Evolutionary conservation across 306 rosid genomes (phyloP), one percentile per base, ranked within the genome.

Genomic region (Cyclanthera cordifolia): DNA sequence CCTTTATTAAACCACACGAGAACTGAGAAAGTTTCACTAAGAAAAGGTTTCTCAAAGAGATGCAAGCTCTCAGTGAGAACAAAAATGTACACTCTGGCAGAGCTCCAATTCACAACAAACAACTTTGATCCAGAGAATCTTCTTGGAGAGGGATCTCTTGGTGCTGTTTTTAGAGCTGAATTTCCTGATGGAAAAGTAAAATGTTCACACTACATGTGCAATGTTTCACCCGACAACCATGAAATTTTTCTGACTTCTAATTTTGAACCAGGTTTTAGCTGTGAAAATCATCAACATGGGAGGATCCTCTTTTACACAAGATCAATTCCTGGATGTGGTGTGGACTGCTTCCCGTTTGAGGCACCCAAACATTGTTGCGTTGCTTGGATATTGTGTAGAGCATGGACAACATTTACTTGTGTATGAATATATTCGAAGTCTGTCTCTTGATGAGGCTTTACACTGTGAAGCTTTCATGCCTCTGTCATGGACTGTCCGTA

Each of bases 111-210:
- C 53, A 88, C 82, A 30, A 88, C 99, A 46, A 86, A 88, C 86
- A 83, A 82, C 82, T 90, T 90, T 73, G 74, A 74, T 16, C 85
- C 81, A 82, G 80, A 80, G 37, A 86, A 82, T 43, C 84, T 88
- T 79, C 78, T 94, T 8, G 99, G 97, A 15, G 91, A 86, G 66
- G 99, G 99, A 58, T 85, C 95, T 67, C 91, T 94, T 55, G 99
- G 99, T 70, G 79, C 91, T 13, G 91, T 90, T 77, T 94, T 85
- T 80, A 94, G 80, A 77, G 97, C 96, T 25, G 83, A 82, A 76
- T 85, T 90, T 79, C 87, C 95, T 43, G 84, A 88, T 77, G 94
- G 86, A 67, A 87, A 83, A 75, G 99, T 90, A 85, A 49, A 53
- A 67, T 51, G 28, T 23, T 65, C 23, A 16, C 37, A 45, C 49